phyloP scores from a whole-genome alignment of 306 rosid genomes.

The Datisca glomerata region DNA sequence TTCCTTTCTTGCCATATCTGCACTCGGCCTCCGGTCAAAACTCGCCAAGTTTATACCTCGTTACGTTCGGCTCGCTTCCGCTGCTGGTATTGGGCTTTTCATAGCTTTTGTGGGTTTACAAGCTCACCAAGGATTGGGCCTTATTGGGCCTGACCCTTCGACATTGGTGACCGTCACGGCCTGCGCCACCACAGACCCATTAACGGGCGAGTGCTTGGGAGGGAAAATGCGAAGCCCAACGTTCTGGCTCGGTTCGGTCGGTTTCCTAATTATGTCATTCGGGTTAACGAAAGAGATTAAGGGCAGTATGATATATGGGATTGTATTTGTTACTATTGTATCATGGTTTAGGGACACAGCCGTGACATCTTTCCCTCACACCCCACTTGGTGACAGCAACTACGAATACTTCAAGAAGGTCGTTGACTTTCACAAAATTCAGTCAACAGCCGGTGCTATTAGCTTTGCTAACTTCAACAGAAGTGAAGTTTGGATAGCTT shows the following conservation, averaged over 20 bases:
- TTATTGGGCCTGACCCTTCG: slow-evolving; percentile 61
- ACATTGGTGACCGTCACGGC: slow-evolving; percentile 65
- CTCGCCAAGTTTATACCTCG: slow-evolving; percentile 68
- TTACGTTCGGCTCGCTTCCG: slow-evolving; percentile 56
- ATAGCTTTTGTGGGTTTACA: slow-evolving; percentile 92
- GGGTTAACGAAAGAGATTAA: slow-evolving; percentile 62
- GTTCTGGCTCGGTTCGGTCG: slow-evolving; percentile 64
- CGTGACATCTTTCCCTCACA: slow-evolving; percentile 64
- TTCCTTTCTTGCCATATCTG: slow-evolving; percentile 48
- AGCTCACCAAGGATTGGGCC: slow-evolving; percentile 58
- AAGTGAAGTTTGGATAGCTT: slow-evolving; percentile 63
- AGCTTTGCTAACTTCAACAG: slow-evolving; percentile 47
- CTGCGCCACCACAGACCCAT: slow-evolving; percentile 36
- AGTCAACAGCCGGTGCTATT: slow-evolving; percentile 57
- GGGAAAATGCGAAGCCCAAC: slow-evolving; percentile 57
- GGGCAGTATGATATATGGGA: slow-evolving; percentile 89
- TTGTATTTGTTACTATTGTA: slow-evolving; percentile 50
- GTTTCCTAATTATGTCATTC: slow-evolving; percentile 48
- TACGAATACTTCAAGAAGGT: slow-evolving; percentile 55
- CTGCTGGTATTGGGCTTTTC: slow-evolving; percentile 86
- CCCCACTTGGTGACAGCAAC: slow-evolving; percentile 40
- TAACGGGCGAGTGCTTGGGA: slow-evolving; percentile 65
- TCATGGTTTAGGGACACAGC: slow-evolving; percentile 80
- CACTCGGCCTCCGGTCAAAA: slow-evolving; percentile 63
- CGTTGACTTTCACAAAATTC: slow-evolving; percentile 60